Evolutionary conservation across 1,284 basidiomycete genomes (phyloP).

Genomic region (Trichosporon inkin): DNA sequence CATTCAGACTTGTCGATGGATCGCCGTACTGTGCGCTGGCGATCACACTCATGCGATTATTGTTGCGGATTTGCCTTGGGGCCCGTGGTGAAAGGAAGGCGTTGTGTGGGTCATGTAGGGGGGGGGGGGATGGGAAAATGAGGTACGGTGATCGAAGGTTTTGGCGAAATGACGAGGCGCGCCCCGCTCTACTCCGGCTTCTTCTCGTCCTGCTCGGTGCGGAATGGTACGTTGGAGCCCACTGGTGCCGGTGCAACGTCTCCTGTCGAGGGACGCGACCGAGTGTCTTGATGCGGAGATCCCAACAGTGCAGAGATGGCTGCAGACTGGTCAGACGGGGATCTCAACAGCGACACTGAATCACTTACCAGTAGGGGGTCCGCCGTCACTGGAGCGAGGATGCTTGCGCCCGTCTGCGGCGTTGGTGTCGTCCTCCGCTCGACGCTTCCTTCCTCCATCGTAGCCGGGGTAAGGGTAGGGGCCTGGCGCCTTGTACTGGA

Average conservation of each 20-base stretch:
- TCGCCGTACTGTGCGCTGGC: not conserved
- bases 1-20: constrained; percentile 5
- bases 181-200: not conserved
- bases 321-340: constrained; percentile 6
- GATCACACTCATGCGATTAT: not conserved
- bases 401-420: constrained; percentile 25
- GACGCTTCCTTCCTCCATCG: constrained; percentile 35
- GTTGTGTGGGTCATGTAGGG: not conserved
- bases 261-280: constrained; percentile 28
- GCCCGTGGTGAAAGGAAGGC: not conserved
- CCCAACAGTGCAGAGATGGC: constrained; percentile 46
- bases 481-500: constrained; percentile 43
- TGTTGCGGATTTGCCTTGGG: not conserved
- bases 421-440: constrained; percentile 30
- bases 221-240: not conserved
- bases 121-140: not conserved
- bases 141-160: not conserved
- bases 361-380: constrained; percentile 10
- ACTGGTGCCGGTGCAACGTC: constrained; percentile 8
- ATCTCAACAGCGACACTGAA: not conserved
- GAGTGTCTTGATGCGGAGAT: constrained; percentile 36
- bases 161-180: not conserved
- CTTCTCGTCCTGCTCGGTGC: not conserved
- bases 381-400: constrained; percentile 14
- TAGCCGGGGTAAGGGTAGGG: constrained; percentile 28